Conservation (phyloP, 192 early-diverging fungal species). For the Mortierella antarctica region DNA sequence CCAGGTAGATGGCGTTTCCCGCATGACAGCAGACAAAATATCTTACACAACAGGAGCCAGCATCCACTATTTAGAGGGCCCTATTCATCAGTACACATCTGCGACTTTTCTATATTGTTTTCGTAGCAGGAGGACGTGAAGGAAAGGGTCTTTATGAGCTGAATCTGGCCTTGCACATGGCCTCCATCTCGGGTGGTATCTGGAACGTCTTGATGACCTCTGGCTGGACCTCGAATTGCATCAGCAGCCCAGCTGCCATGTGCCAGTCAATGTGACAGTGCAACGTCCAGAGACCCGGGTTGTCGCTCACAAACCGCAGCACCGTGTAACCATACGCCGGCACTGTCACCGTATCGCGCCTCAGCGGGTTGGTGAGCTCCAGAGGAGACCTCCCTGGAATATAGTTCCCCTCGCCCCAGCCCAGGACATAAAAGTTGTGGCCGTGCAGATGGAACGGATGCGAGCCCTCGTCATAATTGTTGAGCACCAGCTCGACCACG, state of each 20-base stretch:
- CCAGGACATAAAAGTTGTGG: conserved; percentile 52
- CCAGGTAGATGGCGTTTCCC: no score
- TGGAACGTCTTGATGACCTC: conserved; percentile 26
- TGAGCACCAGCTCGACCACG: conserved; percentile 32
- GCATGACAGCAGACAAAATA: no score
- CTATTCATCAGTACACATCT: no score
- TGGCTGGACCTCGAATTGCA: conserved; percentile 44
- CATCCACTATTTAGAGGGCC: no score
- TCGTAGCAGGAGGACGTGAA: background rate
- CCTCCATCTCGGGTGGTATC: conserved; percentile 29
- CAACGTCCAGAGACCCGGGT: conserved; percentile 55
- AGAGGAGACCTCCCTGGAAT: conserved; percentile 4
- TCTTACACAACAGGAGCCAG: no score
- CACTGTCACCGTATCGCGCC: conserved; percentile 48
- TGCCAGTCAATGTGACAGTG: conserved; percentile 64
- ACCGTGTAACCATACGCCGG: conserved; percentile 38
- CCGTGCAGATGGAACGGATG: conserved; percentile 59
- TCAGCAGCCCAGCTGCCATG: conserved; percentile 54
- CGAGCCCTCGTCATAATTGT: conserved; percentile 38
- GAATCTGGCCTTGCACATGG: conserved; percentile 24
- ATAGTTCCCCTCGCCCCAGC: conserved; percentile 35
- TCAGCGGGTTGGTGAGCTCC: conserved; percentile 33
- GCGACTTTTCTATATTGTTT: no score
- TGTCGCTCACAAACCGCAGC: conserved; percentile 46
- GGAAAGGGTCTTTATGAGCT: background rate